Conservation (phyloP, 2,329 filamentous ascomycete species). For the Cordyceps javanica region DNA sequence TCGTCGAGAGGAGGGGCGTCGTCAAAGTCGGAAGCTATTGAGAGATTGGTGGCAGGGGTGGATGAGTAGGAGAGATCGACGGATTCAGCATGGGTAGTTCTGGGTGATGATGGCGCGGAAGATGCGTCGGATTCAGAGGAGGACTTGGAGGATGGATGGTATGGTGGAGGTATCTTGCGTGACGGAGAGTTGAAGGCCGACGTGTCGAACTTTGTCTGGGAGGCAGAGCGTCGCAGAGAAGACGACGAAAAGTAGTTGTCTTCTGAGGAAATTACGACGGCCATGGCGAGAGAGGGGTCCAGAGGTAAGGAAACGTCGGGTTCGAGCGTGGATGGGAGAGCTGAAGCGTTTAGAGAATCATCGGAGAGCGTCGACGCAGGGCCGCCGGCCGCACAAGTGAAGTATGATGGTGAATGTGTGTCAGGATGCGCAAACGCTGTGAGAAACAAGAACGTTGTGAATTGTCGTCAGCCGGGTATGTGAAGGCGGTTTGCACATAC, state of each 20-base stretch:
- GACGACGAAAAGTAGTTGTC: slow-evolving; percentile 52
- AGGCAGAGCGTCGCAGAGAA: slow-evolving; percentile 52
- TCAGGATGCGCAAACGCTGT: neutral
- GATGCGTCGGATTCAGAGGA: slow-evolving; percentile 44
- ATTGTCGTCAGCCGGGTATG: neutral
- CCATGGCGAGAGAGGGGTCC: slow-evolving; percentile 33
- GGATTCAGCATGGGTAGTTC: slow-evolving; percentile 44
- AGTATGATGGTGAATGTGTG: neutral
- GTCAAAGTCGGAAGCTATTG: slow-evolving; percentile 52
- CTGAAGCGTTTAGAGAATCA: slow-evolving; percentile 10
- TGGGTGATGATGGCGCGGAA: slow-evolving; percentile 52
- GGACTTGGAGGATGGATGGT: slow-evolving; percentile 34
- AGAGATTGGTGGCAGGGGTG: slow-evolving; percentile 58
- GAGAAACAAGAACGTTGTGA: neutral
- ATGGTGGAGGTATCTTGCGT: slow-evolving; percentile 38
- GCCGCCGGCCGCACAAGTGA: neutral
- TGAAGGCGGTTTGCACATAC: neutral
- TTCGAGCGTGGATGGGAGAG: neutral
- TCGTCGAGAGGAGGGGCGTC: slow-evolving; percentile 39
- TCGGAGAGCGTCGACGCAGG: slow-evolving; percentile 4
- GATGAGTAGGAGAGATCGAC: slow-evolving; percentile 54
- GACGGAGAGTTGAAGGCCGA: slow-evolving; percentile 38
- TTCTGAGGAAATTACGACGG: slow-evolving; percentile 50
- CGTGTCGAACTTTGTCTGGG: slow-evolving; percentile 50
- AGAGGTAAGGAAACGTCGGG: neutral